Base-by-base conservation (phyloP, 1,284 basidiomycete species). In the Cryptococcus maquisensis region DNA sequence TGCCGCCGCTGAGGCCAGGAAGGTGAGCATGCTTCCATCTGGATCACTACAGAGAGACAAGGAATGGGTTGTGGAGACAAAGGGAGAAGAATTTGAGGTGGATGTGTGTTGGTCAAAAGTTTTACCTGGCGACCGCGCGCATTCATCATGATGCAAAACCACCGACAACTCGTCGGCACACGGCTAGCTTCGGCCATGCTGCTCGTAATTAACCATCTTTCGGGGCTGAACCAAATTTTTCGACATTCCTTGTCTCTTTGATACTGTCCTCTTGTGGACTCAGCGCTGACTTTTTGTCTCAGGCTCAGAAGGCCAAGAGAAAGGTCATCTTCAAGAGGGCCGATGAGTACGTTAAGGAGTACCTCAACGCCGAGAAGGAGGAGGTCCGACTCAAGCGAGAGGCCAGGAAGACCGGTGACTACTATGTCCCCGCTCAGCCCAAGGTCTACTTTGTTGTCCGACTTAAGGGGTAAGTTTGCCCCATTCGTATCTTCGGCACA, bases 281-380 rank as follows among this genome's bases (percentile, higher is more conserved):
- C 10, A 10, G 24, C 49, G 20, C 55, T 68, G 51, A 51, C 45
- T 16, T 49, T 8, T 43, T 39, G 35, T 49, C 62, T 53, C 72
- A 97, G 94, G 87, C 87, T 52, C 81, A 84, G 70, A 87, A 87
- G 77, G 86, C 90, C 62, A 94, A 95, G 83, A 87, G 96, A 80
- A 89, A 88, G 79, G 87, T 97, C 77, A 86, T 98, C 82, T 98
- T 98, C 88, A 98, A 98, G 87, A 90, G 96, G 61, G 95, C 96
- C 52, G 96, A 98, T 80, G 81, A 88, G 66, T 98, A 98, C 79
- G 93, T 97, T 69, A 96, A 97, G 83, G 95, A 98, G 81, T 98
- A 98, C 80, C 79, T 88, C 58, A 66, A 82, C 59, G 86, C 87
- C 80, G 96, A 99, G 85, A 87, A 85, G 80, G 96, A 98, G 82